Percentiles rank a stretch among this genome's conserved stretches.
Evolutionary conservation across 495 filamentous ascomycete genomes (phyloP).

Genomic region (Hypoxylon lenormandii): DNA sequence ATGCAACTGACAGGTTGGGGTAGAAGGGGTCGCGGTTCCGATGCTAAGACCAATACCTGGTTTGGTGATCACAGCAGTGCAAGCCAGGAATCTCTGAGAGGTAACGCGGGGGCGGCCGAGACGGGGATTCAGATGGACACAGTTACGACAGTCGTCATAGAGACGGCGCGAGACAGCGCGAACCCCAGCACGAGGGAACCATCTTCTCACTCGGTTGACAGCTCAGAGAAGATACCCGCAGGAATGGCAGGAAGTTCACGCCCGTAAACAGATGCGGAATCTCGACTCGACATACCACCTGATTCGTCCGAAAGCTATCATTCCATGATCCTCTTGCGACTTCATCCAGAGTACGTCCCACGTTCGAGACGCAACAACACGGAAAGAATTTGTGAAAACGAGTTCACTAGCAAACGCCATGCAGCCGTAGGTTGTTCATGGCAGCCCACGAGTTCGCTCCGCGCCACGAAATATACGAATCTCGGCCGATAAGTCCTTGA

Average conservation of each 20-base stretch:
- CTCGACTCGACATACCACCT: not conserved
- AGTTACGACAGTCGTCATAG: conserved; percentile 57
- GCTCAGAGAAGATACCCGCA: conserved; percentile 24
- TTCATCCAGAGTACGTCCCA: not conserved
- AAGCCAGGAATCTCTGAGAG: conserved; percentile 52
- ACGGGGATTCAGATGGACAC: conserved; percentile 60
- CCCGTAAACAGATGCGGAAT: conserved; percentile 7
- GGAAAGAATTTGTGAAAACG: not conserved
- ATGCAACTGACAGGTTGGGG: conserved; percentile 10
- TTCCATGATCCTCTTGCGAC: not conserved
- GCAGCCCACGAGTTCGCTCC: no score
- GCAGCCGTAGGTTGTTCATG: no score
- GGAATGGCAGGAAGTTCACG: conserved; percentile 29
- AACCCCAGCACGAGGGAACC: conserved; percentile 38
- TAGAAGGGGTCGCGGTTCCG: conserved; percentile 24
- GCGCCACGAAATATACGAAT: no score
- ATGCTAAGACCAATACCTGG: conserved; percentile 30
- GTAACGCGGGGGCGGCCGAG: conserved; percentile 43
- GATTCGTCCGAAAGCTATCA: conserved; percentile 3
- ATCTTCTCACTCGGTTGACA: conserved; percentile 38
- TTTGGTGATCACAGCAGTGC: conserved; percentile 39
- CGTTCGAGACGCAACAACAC: not conserved
- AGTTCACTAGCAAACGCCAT: no score
- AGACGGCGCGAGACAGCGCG: conserved; percentile 34
- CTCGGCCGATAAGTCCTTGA: no score